Base-by-base conservation (phyloP, 2,329 filamentous ascomycete genomes). In the Penicillium capsulatum region DNA sequence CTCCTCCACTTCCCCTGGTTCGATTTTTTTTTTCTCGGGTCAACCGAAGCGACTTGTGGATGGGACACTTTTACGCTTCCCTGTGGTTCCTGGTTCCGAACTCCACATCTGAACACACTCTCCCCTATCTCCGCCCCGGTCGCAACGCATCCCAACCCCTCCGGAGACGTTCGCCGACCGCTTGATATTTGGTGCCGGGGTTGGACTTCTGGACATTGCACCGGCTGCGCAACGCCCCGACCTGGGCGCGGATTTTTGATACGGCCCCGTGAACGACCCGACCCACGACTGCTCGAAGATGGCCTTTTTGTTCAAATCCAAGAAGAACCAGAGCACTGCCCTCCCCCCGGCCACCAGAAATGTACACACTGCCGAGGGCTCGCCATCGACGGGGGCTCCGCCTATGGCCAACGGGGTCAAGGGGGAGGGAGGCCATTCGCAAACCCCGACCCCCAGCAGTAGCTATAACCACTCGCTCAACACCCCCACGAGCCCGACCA, bases 241-340 rank as follows among this genome's bases (percentile, higher is more conserved):
- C 37, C 34, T 14, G 42, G 42, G 31, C 29, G 40, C 42, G 30
- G 31, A 37, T 24, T 36, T 26, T 31, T 24, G 39, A 32, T 31
- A 34, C 37, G 47, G 47, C 52, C 40, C 45, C 43, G 39, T 56
- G 42, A 54, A 63, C 59, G 59, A 63, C 58, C 48, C 44, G n/a
- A n/a, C 59, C 54, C 55, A 63, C 52, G 60, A 63, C 42, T 38
- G 11, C 48, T 51, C 54, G 51, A 73, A 65, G 66, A 89, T 89
- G 84, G 81, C 84, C 52, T 89, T 89, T 66, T 75, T 89, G 47
- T 89, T 89, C 73, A 87, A 87, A 66, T 86, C 82, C 40, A 89
- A 88, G 69, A 88, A 86, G 68, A 76, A 79, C 60, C 81, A 80
- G 42, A 50, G 54, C 50, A 66, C 68, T 28, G 48, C 53, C 14